Evolutionary conservation across 495 filamentous ascomycete species (phyloP), one percentile per base, ranked within the genome.

Genomic region (Peziza echinospora): DNA sequence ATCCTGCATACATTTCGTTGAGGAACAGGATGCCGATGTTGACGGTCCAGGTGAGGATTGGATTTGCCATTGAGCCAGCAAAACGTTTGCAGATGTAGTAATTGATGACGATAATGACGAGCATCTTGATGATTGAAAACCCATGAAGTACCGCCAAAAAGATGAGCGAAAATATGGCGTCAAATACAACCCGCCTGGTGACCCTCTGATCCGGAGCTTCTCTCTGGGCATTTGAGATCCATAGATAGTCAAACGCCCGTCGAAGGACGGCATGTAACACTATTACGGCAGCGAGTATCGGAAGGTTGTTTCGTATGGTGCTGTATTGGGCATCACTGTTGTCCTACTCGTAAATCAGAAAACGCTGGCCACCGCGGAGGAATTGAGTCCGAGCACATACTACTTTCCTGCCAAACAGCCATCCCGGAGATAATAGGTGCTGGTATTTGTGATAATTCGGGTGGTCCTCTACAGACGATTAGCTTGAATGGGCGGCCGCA

Each of bases 371-470:
- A n/a, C n/a, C n/a, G n/a, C 19, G 30, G 3, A 37, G 6, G 30
- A 37, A 37, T 37, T 37, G 30, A 37, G 30, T 17, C 19, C 6
- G 13, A 3, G 17, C 24, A 63, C 78, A 60, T 67, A 84, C 80
- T 34, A 94, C 82, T 68, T 81, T 84, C 43, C 86, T 82, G 13
- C 89, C 89, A n/a, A 78, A 78, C 47, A 99, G 83, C 89, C 89
- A 99, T 47, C 89, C 91, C 8, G 74, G 68, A 0, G 73, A 78
- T 16, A 99, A 71, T 1, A 78, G 62, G 41, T 66, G 62, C 49
- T 78, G 67, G 57, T 78, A 96, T 51, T 73, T 82, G 26, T 67
- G 51, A 59, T 91, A 96, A 47, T 80, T 74, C 4, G 85, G 82
- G 63, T 93, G 75, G 28, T 71, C 77, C 45, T 81, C 85, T 93